A percentile compares a stretch with the other conserved stretches of the same genome.
These are phyloP conservation scores for Hypoxylon sp. DNA, from an alignment of 2,329 filamentous ascomycete genomes.

Conservation along the genomic window DNA sequence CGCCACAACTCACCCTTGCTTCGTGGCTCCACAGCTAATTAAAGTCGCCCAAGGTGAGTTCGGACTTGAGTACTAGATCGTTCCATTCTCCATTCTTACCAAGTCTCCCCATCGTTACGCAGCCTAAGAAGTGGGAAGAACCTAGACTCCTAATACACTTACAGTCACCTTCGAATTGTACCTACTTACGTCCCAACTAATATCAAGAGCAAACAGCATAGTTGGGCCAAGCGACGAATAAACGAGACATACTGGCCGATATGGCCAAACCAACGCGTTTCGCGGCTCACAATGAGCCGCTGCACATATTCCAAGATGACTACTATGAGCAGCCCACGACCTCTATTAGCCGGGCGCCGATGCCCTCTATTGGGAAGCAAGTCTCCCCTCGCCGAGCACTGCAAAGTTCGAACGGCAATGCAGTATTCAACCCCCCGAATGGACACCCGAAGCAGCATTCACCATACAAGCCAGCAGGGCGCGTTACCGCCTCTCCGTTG, in stretches of 20 bases:
- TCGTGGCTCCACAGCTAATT: conserved; percentile 55
- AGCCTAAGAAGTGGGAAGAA: conserved; percentile 35
- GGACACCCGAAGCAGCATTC: conserved; percentile 71
- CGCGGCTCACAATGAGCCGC: conserved; percentile 62
- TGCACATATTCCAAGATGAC: conserved; percentile 69
- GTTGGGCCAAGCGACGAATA: conserved; percentile 25
- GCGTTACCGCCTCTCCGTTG: conserved; percentile 70
- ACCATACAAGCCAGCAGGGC: conserved; percentile 75
- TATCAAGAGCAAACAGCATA: conserved; percentile 32
- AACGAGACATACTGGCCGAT: conserved; percentile 55
- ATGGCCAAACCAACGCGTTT: conserved; percentile 70
- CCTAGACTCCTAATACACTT: conserved; percentile 38
- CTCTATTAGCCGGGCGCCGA: conserved; percentile 70
- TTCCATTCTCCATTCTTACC: conserved; percentile 45
- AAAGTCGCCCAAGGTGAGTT: conserved; percentile 52
- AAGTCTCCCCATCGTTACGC: conserved; percentile 46
- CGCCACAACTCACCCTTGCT: conserved; percentile 53
- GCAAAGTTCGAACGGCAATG: conserved; percentile 70
- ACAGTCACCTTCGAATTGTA: conserved; percentile 22
- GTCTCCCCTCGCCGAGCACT: conserved; percentile 63
- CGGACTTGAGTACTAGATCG: conserved; percentile 44
- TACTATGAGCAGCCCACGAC: conserved; percentile 62
- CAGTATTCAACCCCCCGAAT: conserved; percentile 75
- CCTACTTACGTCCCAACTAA: conserved; percentile 25
- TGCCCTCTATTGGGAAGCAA: conserved; percentile 66